Percentiles rank a stretch among this genome's conserved stretches.
phyloP scores from a whole-genome alignment of 106 monocot genomes.

The Vanilla planifolia region DNA sequence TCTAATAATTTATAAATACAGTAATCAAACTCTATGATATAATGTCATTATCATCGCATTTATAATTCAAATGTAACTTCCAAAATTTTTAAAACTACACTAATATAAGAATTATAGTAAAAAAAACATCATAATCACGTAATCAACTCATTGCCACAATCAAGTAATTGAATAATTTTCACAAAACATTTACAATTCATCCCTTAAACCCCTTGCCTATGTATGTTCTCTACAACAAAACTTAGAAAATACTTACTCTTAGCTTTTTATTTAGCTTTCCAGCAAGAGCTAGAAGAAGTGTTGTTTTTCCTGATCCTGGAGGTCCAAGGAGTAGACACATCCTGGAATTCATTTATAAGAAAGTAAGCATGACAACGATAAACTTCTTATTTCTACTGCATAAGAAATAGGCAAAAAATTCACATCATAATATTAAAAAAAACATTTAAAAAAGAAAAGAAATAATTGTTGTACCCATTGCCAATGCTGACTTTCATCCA shows the following conservation, averaged over 20 bases:
- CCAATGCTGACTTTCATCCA: neutral
- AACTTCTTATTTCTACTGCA: neutral
- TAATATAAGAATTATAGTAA: no score
- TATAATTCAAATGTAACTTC: no score
- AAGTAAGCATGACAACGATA: neutral
- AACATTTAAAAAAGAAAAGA: neutral
- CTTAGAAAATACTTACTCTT: constrained; percentile 4
- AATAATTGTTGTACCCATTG: neutral
- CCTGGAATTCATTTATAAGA: constrained; percentile 31
- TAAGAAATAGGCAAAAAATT: neutral
- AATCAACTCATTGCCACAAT: no score
- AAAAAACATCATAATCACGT: no score
- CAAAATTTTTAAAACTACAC: no score
- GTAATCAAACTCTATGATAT: no score
- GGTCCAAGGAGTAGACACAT: constrained; percentile 97
- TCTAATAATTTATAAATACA: no score
- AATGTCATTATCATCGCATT: no score
- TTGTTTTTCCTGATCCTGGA: constrained; percentile 83
- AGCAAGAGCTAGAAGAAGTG: constrained; percentile 63
- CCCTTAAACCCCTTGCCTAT: no score
- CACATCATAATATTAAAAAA: neutral
- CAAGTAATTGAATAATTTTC: no score
- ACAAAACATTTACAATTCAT: no score
- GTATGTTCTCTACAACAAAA: no score
- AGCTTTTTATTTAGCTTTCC: constrained; percentile 70